Base-by-base conservation (phyloP, 768 basidiomycete genomes). In the Amanita rimosa region DNA sequence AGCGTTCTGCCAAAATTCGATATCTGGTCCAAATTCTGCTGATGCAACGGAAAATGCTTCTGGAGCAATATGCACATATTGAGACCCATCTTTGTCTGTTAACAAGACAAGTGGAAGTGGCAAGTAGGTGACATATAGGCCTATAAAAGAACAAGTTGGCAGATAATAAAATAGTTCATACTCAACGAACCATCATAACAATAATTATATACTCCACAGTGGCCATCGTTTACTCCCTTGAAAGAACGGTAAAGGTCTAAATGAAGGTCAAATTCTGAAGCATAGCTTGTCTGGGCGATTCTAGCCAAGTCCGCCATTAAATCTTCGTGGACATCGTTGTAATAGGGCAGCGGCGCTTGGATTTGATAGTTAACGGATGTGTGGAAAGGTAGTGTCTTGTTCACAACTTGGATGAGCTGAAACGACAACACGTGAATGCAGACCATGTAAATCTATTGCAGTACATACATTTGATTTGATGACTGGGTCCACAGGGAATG, bases 281-380 rank as follows among this genome's bases (percentile, higher is more conserved):
- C 31, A 54, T 79, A 80, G 1, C 57, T 46, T 49, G 68, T 67
- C 21, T 54, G 52, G 36, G 62, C 66, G 49, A 78, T 78, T 37
- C 73, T 65, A 6, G 66, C 69, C 37, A 81, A 60, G 57, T 78
- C 77, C 10, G 60, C 66, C 14, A 68, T 59, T 9, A 81, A 55
- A 55, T 83, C 72, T 55, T 78, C 77, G 49, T 79, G 77, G 6
- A 81, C 77, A 49, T 78, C 76, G 2, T 63, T 53, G 8, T 67
- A 58, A 56, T 76, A 81, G 4, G 79, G 79, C 17, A 61, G 57
- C 0, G 78, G 77, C 1, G 79, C 78, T 45, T 65, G 63, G 37
- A 75, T 67, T 59, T 79, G 72, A 50, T 80, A 81, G 63, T 79
- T 80, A 21, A 74, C 70, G 2, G 79, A 80, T 0, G 78, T 76